Conservation (phyloP, 78 protist genomes). For the Dictyostelium capitatum region DNA sequence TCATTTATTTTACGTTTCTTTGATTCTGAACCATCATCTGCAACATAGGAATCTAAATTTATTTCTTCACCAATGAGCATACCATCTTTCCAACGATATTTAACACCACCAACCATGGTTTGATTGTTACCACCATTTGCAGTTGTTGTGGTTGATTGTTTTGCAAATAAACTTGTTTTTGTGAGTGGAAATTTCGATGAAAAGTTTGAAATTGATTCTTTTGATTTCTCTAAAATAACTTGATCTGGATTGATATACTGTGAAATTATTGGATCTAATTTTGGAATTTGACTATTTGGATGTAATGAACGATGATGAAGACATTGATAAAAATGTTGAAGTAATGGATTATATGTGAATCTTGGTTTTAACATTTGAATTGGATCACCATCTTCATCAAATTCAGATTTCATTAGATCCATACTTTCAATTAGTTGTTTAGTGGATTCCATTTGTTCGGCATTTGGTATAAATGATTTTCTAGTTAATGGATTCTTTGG, state of each 20-base stretch:
- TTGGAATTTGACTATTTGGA: constrained; percentile 59
- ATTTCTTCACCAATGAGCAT: constrained; percentile 69
- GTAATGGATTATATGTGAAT: constrained; percentile 82
- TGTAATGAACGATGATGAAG: constrained; percentile 83
- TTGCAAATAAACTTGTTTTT: background rate
- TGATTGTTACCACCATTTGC: background rate
- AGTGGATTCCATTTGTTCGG: constrained; percentile 61
- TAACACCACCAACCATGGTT: background rate
- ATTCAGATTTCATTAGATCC: constrained; percentile 80
- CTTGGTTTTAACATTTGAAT: constrained; percentile 68
- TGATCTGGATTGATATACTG: constrained; percentile 75
- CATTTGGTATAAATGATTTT: constrained; percentile 29
- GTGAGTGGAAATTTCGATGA: constrained; percentile 55
- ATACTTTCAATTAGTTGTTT: constrained; percentile 55
- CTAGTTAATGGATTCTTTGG: constrained; percentile 37
- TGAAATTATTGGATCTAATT: constrained; percentile 74
- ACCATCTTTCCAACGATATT: constrained; percentile 73
- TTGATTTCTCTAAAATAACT: constrained; percentile 40
- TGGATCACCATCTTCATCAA: constrained; percentile 53
- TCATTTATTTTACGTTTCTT: constrained; percentile 76
- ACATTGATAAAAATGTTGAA: constrained; percentile 84
- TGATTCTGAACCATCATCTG: constrained; percentile 25
- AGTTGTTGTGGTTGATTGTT: background rate
- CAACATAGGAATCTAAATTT: constrained; percentile 58
- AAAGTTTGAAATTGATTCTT: constrained; percentile 59